Conservation (phyloP, 2,329 filamentous ascomycete genomes). For the Venturia oleaginea region DNA sequence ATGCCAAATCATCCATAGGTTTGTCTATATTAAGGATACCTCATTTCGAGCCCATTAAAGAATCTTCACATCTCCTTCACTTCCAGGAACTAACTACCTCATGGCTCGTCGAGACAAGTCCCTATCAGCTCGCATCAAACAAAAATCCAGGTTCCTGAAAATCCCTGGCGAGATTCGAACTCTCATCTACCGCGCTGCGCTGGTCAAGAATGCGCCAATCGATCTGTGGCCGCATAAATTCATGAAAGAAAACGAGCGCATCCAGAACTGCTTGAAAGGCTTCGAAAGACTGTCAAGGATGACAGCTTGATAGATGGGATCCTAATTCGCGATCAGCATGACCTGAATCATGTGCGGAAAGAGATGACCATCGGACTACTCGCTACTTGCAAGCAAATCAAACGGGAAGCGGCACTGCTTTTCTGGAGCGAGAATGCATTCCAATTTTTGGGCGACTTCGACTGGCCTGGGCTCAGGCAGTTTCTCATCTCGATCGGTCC, state of each 20-base stretch:
- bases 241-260: background rate
- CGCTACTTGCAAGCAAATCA: background rate
- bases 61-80: background rate
- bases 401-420: background rate
- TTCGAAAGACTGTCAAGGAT: background rate
- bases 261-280: background rate
- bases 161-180: conserved; percentile 4
- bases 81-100: background rate
- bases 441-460: conserved; percentile 8
- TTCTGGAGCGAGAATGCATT: conserved; percentile 7
- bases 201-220: background rate
- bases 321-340: conserved; percentile 1
- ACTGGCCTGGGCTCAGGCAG: background rate
- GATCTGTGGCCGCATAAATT: conserved; percentile 5
- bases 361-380: background rate
- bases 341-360: conserved; percentile 1
- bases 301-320: background rate
- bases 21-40: background rate
- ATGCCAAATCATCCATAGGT: too few relatives aligned
- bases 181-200: conserved; percentile 7
- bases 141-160: background rate
- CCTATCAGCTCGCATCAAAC: background rate
- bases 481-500: conserved; percentile 8
- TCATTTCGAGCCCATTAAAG: background rate
- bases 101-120: background rate